Evolutionary conservation across 2,329 filamentous ascomycete species (phyloP).

Genomic region (Paecilomyces formosus): DNA sequence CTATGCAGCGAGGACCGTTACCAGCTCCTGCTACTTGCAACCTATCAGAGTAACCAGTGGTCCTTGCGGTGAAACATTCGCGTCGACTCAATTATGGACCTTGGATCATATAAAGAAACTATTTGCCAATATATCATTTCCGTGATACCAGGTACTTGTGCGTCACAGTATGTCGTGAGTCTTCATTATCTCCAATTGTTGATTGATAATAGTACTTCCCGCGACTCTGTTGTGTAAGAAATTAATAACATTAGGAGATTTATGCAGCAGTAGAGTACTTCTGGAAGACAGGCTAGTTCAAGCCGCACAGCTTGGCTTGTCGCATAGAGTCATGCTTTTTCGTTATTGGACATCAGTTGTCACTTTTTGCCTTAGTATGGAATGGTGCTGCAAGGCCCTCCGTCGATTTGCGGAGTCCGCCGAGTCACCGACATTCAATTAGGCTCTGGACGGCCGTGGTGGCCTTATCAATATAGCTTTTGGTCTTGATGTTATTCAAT

Average conservation of each 20-base stretch:
- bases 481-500: neutral
- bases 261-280: neutral
- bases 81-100: neutral
- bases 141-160: neutral
- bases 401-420: neutral
- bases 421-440: neutral
- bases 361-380: neutral
- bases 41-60: no score
- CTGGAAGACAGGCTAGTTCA: neutral
- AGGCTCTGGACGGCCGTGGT: neutral
- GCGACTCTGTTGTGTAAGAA: neutral
- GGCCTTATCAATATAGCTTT: neutral
- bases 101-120: neutral
- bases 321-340: neutral
- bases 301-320: neutral
- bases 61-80: no score
- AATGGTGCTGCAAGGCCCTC: neutral
- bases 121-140: neutral
- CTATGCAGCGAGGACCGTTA: neutral
- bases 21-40: no score
- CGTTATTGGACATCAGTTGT: neutral
- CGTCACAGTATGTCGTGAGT: neutral
- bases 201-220: neutral
- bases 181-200: neutral
- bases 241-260: neutral